Percentiles rank a stretch among this genome's conserved stretches.
phyloP scores from a whole-genome alignment of 495 filamentous ascomycete genomes.

The Annulohypoxylon maeteangense region DNA sequence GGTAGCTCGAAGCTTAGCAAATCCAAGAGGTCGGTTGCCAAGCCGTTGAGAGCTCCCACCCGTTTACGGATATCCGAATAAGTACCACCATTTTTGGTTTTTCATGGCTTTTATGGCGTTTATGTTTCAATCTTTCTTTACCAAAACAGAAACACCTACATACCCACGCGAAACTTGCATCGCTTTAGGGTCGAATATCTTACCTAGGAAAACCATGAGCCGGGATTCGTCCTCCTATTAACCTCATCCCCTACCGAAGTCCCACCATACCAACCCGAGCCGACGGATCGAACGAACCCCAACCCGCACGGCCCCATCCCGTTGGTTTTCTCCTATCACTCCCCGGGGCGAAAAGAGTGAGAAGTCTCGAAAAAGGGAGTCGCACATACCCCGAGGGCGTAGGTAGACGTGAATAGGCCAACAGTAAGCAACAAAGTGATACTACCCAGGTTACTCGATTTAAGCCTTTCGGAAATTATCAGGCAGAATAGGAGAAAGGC shows the following conservation, averaged over 20 bases:
- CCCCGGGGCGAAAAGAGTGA: constrained; percentile 15
- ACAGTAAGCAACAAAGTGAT: constrained; percentile 26
- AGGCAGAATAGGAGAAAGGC: constrained; percentile 35
- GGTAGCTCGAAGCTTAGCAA: constrained; percentile 30
- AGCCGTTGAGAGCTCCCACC: constrained; percentile 20
- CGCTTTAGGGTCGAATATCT: neutral
- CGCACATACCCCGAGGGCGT: constrained; percentile 30
- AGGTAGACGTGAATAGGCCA: constrained; percentile 21
- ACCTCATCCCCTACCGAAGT: constrained; percentile 29
- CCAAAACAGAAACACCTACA: constrained; percentile 15
- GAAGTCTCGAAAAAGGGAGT: neutral
- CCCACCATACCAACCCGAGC: constrained; percentile 38
- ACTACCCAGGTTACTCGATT: constrained; percentile 27
- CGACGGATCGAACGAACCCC: constrained; percentile 38
- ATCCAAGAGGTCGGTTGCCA: constrained; percentile 40
- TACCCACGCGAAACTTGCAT: constrained; percentile 27
- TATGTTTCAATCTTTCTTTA: constrained; percentile 7
- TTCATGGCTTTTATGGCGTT: neutral
- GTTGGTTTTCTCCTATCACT: constrained; percentile 11
- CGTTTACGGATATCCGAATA: constrained; percentile 41
- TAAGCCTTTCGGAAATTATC: constrained; percentile 45
- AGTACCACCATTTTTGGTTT: neutral
- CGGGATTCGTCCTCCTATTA: constrained; percentile 28
- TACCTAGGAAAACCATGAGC: constrained; percentile 23
- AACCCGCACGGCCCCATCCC: constrained; percentile 37